Conservation (phyloP, 768 basidiomycete genomes). For the Macrocybe gigantea region DNA sequence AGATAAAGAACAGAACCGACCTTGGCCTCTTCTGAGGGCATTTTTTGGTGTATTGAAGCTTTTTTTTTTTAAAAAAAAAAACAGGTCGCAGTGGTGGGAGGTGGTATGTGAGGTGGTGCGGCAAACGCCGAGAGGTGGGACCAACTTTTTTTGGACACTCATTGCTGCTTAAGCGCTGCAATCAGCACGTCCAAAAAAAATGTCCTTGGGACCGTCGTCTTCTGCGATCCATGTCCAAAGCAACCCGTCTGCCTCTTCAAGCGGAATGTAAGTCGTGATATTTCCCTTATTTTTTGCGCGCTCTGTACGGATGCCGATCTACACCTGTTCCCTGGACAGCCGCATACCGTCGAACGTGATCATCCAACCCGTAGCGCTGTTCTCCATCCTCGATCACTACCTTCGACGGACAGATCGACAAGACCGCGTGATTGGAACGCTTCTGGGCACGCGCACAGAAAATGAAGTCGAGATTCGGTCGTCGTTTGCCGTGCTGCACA, state of each 20-base stretch:
- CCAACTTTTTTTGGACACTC: constrained; percentile 22
- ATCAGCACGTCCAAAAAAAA: constrained; percentile 18
- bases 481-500: constrained; percentile 89
- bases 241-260: constrained; percentile 21
- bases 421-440: constrained; percentile 90
- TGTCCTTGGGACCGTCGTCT: constrained; percentile 44
- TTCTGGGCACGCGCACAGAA: constrained; percentile 76
- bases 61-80: constrained; percentile 10
- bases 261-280: constrained; percentile 17
- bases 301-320: constrained; percentile 4
- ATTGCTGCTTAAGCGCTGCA: constrained; percentile 2
- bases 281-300: background rate
- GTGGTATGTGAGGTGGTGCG: constrained; percentile 17
- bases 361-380: constrained; percentile 88
- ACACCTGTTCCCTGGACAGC: constrained; percentile 27
- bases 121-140: constrained; percentile 26
- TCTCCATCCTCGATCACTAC: constrained; percentile 96
- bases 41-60: constrained; percentile 21
- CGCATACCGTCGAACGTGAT: constrained; percentile 70
- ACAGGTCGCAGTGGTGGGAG: constrained; percentile 9
- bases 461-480: constrained; percentile 72
- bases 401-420: constrained; percentile 79
- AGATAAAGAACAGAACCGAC: constrained; percentile 28
- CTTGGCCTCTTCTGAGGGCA: constrained; percentile 92
- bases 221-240: constrained; percentile 46